phyloP scores from a whole-genome alignment of 257 asterid species.

The Scutellaria baicalensis region DNA sequence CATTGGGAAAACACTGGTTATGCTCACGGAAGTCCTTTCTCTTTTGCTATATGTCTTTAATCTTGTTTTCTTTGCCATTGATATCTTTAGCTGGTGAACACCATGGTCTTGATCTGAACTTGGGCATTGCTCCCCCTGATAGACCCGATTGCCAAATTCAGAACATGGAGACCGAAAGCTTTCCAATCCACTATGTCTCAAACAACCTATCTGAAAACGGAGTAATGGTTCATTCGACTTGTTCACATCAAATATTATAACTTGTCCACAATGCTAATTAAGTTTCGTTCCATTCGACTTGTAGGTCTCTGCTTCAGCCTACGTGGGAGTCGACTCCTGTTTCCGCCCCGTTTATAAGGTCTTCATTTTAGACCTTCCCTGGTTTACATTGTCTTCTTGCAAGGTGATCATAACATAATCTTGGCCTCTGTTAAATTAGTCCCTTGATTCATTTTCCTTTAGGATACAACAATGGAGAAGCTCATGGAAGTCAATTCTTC shows the following conservation, averaged over 20 bases:
- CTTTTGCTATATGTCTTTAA: background rate
- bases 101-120: slow-evolving; percentile 50
- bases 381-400: background rate
- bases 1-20: background rate
- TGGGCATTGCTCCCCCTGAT: slow-evolving; percentile 65
- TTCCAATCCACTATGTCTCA: slow-evolving; percentile 31
- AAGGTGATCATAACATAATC: background rate
- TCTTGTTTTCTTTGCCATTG: slow-evolving; percentile 7
- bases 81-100: slow-evolving; percentile 28
- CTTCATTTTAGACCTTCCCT: background rate
- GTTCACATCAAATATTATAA: background rate
- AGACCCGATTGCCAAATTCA: slow-evolving; percentile 19
- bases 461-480: slow-evolving; percentile 75
- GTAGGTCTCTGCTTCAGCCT: slow-evolving; percentile 43
- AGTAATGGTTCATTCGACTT: slow-evolving; percentile 35
- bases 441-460: background rate
- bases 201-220: slow-evolving; percentile 30
- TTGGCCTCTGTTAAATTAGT: background rate
- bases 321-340: slow-evolving; percentile 27
- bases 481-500: slow-evolving; percentile 35
- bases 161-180: slow-evolving; percentile 24
- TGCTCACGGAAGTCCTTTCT: background rate
- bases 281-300: slow-evolving; percentile 6
- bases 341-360: slow-evolving; percentile 56
- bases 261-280: background rate